These are phyloP conservation scores for Azolla pinnata DNA, from an alignment of 75 land plant species.

Conservation along the genomic window DNA sequence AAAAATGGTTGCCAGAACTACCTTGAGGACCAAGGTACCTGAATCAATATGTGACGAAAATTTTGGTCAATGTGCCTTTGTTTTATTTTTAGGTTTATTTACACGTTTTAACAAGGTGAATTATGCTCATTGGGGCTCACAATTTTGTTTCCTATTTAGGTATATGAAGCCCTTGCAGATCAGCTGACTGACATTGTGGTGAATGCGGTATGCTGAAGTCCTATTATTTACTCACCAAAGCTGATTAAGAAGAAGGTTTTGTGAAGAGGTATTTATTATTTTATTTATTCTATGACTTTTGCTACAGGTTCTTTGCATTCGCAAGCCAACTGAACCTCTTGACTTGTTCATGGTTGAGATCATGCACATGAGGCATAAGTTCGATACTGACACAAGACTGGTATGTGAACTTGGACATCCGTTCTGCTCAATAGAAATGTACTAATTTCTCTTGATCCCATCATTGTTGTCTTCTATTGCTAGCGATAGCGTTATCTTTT, in stretches of 20 bases:
- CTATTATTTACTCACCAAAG: neutral
- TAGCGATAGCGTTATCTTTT: no score
- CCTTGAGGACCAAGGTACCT: slow-evolving; percentile 83
- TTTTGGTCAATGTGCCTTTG: neutral
- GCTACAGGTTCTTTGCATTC: slow-evolving; percentile 76
- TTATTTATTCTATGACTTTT: neutral
- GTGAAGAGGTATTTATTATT: neutral
- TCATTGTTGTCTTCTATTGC: no score
- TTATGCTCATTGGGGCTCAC: no score
- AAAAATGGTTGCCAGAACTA: slow-evolving; percentile 96
- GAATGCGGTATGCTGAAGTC: slow-evolving; percentile 44
- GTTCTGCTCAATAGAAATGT: no score
- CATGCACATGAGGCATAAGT: slow-evolving; percentile 98
- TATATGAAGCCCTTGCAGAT: slow-evolving; percentile 89
- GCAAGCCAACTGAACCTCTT: slow-evolving; percentile 78
- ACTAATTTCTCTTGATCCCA: no score
- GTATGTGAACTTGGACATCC: no score
- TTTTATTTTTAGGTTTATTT: no score
- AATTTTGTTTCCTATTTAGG: no score
- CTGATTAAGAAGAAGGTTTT: neutral
- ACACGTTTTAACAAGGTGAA: no score
- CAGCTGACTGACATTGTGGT: slow-evolving; percentile 90
- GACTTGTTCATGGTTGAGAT: slow-evolving; percentile 99
- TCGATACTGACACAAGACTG: slow-evolving; percentile 90
- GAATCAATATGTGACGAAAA: neutral